phyloP scores from a whole-genome alignment of 2,329 filamentous ascomycete genomes.

The Hirsutella thompsonii region DNA sequence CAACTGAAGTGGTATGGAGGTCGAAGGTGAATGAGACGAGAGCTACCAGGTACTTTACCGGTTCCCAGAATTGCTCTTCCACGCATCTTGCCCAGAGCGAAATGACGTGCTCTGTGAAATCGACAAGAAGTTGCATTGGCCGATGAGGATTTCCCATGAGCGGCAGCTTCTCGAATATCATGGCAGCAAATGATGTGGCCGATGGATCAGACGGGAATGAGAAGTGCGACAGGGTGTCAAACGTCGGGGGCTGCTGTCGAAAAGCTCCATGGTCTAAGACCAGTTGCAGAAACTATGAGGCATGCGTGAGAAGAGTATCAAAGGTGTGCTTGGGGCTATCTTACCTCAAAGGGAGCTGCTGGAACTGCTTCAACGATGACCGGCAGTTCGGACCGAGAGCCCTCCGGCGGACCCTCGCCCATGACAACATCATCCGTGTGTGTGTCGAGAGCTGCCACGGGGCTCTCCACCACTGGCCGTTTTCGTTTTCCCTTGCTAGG shows the following conservation, averaged over 20 bases:
- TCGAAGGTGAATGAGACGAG: constrained; percentile 52
- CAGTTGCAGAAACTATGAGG: constrained; percentile 42
- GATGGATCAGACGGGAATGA: constrained; percentile 49
- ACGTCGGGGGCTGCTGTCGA: constrained; percentile 43
- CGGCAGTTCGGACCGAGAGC: constrained; percentile 7
- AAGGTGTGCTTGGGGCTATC: constrained; percentile 4
- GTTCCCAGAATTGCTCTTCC: constrained; percentile 47
- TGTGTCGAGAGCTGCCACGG: constrained; percentile 46
- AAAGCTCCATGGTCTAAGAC: constrained; percentile 49
- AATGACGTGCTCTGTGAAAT: constrained; percentile 51
- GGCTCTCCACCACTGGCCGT: constrained; percentile 51
- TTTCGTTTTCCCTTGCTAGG: constrained; percentile 63
- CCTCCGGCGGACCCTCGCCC: constrained; percentile 14
- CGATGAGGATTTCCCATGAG: constrained; percentile 34
- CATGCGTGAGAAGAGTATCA: not conserved
- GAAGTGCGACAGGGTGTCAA: constrained; percentile 55
- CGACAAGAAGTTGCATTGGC: constrained; percentile 44
- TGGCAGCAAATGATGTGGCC: constrained; percentile 47
- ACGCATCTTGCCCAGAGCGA: constrained; percentile 57
- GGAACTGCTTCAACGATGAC: constrained; percentile 11
- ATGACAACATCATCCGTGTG: constrained; percentile 28
- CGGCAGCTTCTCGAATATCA: constrained; percentile 56
- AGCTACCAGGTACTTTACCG: constrained; percentile 52
- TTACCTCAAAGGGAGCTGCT: constrained; percentile 30
- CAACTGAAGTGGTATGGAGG: constrained; percentile 44